Evolutionary conservation across 176 grass and related monocot genomes (phyloP).

Genomic region (Oryza brachyantha): DNA sequence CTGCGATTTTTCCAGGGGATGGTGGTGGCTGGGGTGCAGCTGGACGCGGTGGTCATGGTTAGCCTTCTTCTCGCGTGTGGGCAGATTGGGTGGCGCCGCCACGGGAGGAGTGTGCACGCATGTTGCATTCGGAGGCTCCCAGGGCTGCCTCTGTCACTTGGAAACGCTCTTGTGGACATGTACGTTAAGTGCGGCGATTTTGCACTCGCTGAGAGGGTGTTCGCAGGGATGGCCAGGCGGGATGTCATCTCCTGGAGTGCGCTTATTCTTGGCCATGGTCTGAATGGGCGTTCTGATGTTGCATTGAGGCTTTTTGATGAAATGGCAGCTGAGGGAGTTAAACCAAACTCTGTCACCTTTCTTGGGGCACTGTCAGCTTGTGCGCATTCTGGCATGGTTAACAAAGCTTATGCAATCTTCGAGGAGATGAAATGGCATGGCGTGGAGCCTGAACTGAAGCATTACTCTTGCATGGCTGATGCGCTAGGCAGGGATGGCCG

Average conservation of each 20-base stretch:
- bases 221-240: slow-evolving; percentile 37
- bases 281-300: slow-evolving; percentile 51
- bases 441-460: slow-evolving; percentile 54
- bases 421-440: slow-evolving; percentile 47
- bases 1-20: slow-evolving; percentile 56
- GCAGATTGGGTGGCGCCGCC: slow-evolving; percentile 45
- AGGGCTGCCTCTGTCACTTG: slow-evolving; percentile 37
- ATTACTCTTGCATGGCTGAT: slow-evolving; percentile 74
- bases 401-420: slow-evolving; percentile 50
- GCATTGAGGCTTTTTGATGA: slow-evolving; percentile 57
- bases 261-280: slow-evolving; percentile 69
- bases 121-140: slow-evolving; percentile 39
- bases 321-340: slow-evolving; percentile 38
- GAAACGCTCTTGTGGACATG: slow-evolving; percentile 70
- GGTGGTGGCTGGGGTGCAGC: slow-evolving; percentile 26
- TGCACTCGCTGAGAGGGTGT: slow-evolving; percentile 48
- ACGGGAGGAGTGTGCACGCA: slow-evolving; percentile 51
- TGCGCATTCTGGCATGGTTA: slow-evolving; percentile 63
- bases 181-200: slow-evolving; percentile 75
- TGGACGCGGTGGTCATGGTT: slow-evolving; percentile 68
- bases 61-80: slow-evolving; percentile 64
- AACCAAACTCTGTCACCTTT: slow-evolving; percentile 60
- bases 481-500: slow-evolving; percentile 55
- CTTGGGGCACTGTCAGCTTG: slow-evolving; percentile 71
- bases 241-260: slow-evolving; percentile 85